Evolutionary conservation across 768 basidiomycete genomes (phyloP).

Genomic region (Macrolepiota fuliginosa): DNA sequence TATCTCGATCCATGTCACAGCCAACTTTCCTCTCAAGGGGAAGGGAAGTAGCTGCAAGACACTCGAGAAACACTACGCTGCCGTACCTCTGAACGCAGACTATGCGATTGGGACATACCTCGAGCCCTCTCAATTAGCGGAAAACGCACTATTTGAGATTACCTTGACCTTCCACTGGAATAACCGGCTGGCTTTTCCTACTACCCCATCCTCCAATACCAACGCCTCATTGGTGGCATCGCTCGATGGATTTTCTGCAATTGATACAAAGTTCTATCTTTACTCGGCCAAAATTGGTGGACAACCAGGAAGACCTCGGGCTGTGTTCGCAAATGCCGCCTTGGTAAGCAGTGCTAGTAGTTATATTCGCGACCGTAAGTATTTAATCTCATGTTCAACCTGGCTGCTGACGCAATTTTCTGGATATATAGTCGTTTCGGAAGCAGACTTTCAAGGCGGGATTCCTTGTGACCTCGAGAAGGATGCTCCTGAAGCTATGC

Average conservation of each 20-base stretch:
- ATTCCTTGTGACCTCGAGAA: neutral
- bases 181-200: neutral
- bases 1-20: neutral
- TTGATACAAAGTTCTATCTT: slow-evolving; percentile 13
- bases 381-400: neutral
- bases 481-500: neutral
- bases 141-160: neutral
- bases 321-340: slow-evolving; percentile 7
- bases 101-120: neutral
- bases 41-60: neutral
- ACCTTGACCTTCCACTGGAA: neutral
- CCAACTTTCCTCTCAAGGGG: neutral
- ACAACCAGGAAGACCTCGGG: neutral
- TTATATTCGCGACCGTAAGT: slow-evolving; percentile 8
- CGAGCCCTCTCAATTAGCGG: neutral
- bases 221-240: neutral
- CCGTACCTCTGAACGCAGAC: neutral
- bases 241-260: neutral
- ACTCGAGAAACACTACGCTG: neutral
- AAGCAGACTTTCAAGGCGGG: neutral
- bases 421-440: slow-evolving; percentile 3
- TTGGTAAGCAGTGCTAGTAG: neutral
- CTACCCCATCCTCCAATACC: neutral
- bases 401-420: neutral
- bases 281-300: neutral